Evolutionary conservation across 495 filamentous ascomycete species (phyloP).

Genomic region (Xanthoparmelia taractica): DNA sequence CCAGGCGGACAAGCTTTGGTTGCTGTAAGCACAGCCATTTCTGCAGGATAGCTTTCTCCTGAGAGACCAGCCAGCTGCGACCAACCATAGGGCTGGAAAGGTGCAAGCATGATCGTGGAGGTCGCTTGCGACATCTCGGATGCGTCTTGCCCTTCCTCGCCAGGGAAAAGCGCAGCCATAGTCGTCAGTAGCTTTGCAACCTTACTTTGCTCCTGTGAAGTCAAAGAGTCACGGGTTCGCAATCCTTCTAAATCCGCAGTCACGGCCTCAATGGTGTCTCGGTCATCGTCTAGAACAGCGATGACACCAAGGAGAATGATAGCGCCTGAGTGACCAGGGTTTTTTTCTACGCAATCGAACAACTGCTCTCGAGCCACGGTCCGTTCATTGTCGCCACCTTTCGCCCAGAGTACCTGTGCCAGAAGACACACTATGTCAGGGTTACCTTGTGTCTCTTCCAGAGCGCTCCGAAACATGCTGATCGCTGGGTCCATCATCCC

Average conservation of each 20-base stretch:
- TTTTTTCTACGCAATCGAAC: slow-evolving; percentile 63
- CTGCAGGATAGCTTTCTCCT: slow-evolving; percentile 51
- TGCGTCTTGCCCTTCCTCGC: slow-evolving; percentile 22
- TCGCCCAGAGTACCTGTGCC: slow-evolving; percentile 87
- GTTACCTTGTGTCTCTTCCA: slow-evolving; percentile 67
- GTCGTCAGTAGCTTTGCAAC: slow-evolving; percentile 51
- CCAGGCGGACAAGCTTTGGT: slow-evolving; percentile 59
- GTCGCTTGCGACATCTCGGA: slow-evolving; percentile 44
- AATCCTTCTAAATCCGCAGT: slow-evolving; percentile 65
- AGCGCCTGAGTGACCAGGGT: slow-evolving; percentile 67
- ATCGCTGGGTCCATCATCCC: slow-evolving; percentile 58
- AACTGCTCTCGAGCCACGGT: slow-evolving; percentile 70
- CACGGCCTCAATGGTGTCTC: slow-evolving; percentile 72
- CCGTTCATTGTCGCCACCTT: slow-evolving; percentile 65
- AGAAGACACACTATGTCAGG: slow-evolving; percentile 85
- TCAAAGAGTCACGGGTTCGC: slow-evolving; percentile 52
- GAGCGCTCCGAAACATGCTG: slow-evolving; percentile 69
- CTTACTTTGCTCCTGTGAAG: slow-evolving; percentile 39
- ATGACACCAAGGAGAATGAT: slow-evolving; percentile 75
- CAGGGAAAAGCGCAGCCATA: slow-evolving; percentile 41
- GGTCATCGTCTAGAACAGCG: slow-evolving; percentile 69
- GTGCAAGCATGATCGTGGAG: slow-evolving; percentile 67
- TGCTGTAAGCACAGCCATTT: slow-evolving; percentile 79
- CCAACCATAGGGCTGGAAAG: slow-evolving; percentile 71
- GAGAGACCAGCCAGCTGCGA: slow-evolving; percentile 53